Base-by-base conservation (phyloP, 805 yeast species). In the Zygosaccharomyces bisporus region DNA sequence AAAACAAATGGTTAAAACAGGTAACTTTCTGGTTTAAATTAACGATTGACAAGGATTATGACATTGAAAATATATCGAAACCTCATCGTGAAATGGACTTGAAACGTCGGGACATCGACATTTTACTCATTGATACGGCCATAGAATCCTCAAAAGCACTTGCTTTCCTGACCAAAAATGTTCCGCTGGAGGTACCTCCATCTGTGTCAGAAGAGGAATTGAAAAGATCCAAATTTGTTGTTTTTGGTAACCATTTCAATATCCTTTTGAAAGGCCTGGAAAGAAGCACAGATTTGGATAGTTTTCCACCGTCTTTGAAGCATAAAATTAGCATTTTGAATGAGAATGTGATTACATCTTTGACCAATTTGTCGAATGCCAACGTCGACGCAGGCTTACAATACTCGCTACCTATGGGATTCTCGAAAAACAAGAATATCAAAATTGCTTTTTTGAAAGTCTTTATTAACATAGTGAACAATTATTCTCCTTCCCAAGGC, bases 351-450 rank as follows among this genome's bases (percentile, higher is more conserved):
- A 77, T 86, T 43, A 67, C 70, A 17, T 79, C 86, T 16, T 69
- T 87, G 39, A 79, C 89, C 2, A 84, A 84, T 51, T 62, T 88
- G 41, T 69, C 88, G 36, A 80, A 77, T 53, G 74, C 86, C 3
- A 88, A 88, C 55, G 79, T 83, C 5, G 88, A 83, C 43, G 80
- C 85, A 18, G 95, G 95, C 6, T 67, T 88, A 54, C 79, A 79
- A 41, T 79, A 77, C 60, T 88, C 90, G 2, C 61, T 87, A 12
- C 89, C 93, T 0, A 73, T 87, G 59, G 93, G 95, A 0, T 86
- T 80, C 55, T 86, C 86, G 54, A 74, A 75, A 17, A 83, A 84
- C 58, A 63, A 68, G 10, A 74, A 79, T 42, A 80, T 86, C 21
- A 69, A 93, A 47, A 69, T 82, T 8, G 79, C 95, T 0, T 86